Evolutionary conservation across 2,329 filamentous ascomycete genomes (phyloP).

Genomic region (Cladosporium sp.): DNA sequence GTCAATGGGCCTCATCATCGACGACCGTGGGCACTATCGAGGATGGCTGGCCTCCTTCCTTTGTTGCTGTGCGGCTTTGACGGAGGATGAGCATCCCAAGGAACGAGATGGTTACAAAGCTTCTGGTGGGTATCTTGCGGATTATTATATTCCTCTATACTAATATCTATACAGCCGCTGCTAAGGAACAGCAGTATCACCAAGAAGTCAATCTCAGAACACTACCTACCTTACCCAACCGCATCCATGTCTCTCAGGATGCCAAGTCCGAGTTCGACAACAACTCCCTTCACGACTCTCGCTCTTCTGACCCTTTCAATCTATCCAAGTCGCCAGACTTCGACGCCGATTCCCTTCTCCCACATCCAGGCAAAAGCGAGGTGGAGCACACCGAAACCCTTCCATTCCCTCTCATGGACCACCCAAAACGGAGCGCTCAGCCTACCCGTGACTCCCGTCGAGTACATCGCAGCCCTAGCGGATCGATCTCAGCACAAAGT

Average conservation of each 20-base stretch:
- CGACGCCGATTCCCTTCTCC: constrained; percentile 20
- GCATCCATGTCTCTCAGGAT: neutral
- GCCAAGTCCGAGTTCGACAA: neutral
- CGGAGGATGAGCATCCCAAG: constrained; percentile 25
- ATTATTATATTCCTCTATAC: neutral
- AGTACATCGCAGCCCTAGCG: neutral
- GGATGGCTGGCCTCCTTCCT: constrained; percentile 33
- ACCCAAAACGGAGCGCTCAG: neutral
- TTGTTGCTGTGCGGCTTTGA: constrained; percentile 29
- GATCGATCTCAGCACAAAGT: constrained; percentile 20
- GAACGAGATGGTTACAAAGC: constrained; percentile 17
- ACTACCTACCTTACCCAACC: neutral
- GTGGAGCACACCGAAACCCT: neutral
- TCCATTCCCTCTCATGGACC: neutral
- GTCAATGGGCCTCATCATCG: constrained; percentile 32
- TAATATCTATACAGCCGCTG: neutral
- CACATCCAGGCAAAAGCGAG: constrained; percentile 1
- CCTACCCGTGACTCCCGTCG: neutral
- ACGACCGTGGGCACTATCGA: constrained; percentile 25
- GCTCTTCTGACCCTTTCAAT: neutral
- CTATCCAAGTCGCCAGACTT: constrained; percentile 21
- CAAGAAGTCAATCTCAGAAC: neutral
- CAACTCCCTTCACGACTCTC: constrained; percentile 2
- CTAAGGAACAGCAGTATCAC: neutral
- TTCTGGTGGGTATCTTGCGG: constrained; percentile 15